phyloP scores from a whole-genome alignment of 345 rosid species.

The Leavenworthia alabamica region DNA sequence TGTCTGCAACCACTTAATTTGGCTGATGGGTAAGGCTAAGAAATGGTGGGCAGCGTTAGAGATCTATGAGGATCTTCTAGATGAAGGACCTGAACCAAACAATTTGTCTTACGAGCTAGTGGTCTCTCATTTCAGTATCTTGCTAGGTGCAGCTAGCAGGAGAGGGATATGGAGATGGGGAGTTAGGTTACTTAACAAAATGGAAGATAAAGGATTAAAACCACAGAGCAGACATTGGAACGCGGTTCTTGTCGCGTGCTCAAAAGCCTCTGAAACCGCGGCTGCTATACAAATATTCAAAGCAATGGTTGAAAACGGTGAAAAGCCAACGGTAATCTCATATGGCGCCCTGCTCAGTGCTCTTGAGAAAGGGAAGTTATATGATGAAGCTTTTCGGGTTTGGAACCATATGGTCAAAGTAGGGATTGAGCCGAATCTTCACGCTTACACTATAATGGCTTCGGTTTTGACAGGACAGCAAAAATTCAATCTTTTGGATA shows the following conservation, averaged over 20 bases:
- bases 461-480: constrained; percentile 62
- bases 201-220: constrained; percentile 83
- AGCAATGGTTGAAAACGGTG: constrained; percentile 82
- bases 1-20: constrained; percentile 91
- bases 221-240: constrained; percentile 80
- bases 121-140: constrained; percentile 63
- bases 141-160: constrained; percentile 66
- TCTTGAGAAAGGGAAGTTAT: constrained; percentile 80
- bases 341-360: constrained; percentile 83
- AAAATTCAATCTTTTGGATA: constrained; percentile 57
- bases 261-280: constrained; percentile 74
- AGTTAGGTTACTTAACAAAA: constrained; percentile 61
- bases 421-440: constrained; percentile 58
- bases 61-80: constrained; percentile 83
- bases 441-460: constrained; percentile 83
- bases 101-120: constrained; percentile 62
- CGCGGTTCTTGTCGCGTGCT: constrained; percentile 84
- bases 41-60: constrained; percentile 99
- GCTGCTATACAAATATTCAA: constrained; percentile 75
- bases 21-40: constrained; percentile 93
- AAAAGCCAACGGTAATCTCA: constrained; percentile 79
- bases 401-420: constrained; percentile 94
- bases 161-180: constrained; percentile 95
- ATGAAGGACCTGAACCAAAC: constrained; percentile 81
- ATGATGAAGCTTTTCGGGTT: constrained; percentile 71